A percentile compares a stretch with the other conserved stretches of the same genome.
Conservation (phyloP, 495 filamentous ascomycete species). For the Tuber indicum region DNA sequence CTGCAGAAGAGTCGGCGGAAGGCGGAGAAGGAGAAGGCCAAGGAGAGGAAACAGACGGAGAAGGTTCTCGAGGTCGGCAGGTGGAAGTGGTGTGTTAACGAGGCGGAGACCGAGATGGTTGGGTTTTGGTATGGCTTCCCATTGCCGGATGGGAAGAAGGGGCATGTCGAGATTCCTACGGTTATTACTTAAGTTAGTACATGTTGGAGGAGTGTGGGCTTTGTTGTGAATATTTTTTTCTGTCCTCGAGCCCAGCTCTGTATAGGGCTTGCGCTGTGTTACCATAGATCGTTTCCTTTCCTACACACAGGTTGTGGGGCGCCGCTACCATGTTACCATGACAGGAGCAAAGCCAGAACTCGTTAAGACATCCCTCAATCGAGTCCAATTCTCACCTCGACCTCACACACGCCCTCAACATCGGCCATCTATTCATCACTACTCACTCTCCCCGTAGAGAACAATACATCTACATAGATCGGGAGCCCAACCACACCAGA, state of each 20-base stretch:
- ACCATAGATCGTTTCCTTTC: background rate
- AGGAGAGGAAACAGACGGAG: slow-evolving; percentile 44
- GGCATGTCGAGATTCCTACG: slow-evolving; percentile 65
- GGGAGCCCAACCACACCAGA: too few relatives aligned
- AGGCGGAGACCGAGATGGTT: slow-evolving; percentile 56
- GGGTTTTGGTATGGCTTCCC: slow-evolving; percentile 66
- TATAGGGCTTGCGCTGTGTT: background rate
- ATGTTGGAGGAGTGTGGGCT: slow-evolving; percentile 6
- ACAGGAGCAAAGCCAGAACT: too few relatives aligned
- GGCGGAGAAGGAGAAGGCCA: slow-evolving; percentile 44
- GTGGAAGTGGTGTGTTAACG: slow-evolving; percentile 76
- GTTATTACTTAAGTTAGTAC: slow-evolving; percentile 47
- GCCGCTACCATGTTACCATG: too few relatives aligned
- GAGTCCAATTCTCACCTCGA: too few relatives aligned
- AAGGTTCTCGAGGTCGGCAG: slow-evolving; percentile 52
- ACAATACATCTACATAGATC: too few relatives aligned
- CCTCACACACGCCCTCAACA: too few relatives aligned
- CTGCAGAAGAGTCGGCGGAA: slow-evolving; percentile 35
- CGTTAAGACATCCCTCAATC: too few relatives aligned
- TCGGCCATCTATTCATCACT: too few relatives aligned
- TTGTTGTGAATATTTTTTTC: background rate
- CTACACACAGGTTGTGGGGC: too few relatives aligned
- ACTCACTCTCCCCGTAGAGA: too few relatives aligned
- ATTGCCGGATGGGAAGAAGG: slow-evolving; percentile 63
- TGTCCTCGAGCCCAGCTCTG: background rate